Evolutionary conservation across 805 yeast genomes (phyloP).

Genomic region (Candida ovalis): DNA sequence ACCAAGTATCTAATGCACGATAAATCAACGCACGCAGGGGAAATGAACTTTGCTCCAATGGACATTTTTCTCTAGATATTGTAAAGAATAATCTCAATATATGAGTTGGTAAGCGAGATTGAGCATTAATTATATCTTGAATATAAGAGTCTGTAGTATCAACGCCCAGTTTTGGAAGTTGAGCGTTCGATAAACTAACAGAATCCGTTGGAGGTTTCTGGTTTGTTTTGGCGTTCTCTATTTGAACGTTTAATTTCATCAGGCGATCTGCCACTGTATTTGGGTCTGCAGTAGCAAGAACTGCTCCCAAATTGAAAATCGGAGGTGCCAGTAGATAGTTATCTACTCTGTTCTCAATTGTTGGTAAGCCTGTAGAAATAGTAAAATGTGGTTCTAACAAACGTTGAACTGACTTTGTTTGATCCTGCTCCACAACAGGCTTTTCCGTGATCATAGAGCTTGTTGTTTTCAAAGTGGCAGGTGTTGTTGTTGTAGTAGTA

Average conservation of each 20-base stretch:
- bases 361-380: no score
- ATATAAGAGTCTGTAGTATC: not conserved
- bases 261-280: not conserved
- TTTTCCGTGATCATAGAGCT: no score
- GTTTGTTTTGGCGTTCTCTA: not conserved
- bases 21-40: not conserved
- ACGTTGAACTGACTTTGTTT: not conserved
- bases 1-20: slow-evolving; percentile 1
- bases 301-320: not conserved
- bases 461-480: no score
- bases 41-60: not conserved
- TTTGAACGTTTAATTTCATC: not conserved
- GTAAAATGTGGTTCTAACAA: not conserved
- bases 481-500: no score
- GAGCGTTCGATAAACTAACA: not conserved
- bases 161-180: not conserved
- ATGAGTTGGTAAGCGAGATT: not conserved
- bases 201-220: not conserved
- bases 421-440: not conserved
- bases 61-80: not conserved
- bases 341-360: no score
- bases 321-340: not conserved
- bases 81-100: not conserved
- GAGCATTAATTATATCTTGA: not conserved
- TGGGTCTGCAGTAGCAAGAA: not conserved